These are phyloP conservation scores for Fusarium siculi DNA, from an alignment of 2,329 filamentous ascomycete species.

Conservation along the genomic window DNA sequence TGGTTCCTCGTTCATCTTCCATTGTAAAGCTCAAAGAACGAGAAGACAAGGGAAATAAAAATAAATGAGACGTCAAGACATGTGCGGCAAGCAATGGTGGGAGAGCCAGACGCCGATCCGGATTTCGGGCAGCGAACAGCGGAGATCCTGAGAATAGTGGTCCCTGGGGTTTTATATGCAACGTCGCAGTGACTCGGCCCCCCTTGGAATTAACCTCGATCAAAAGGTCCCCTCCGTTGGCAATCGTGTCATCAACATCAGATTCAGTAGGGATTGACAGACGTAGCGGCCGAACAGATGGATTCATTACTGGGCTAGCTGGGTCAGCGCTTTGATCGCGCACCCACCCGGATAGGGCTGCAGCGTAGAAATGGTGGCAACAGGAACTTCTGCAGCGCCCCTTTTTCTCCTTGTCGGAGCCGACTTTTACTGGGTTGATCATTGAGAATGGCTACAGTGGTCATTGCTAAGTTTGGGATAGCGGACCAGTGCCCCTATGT, in stretches of 20 bases:
- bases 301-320: not conserved
- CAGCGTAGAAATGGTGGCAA: not conserved
- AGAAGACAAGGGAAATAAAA: not conserved
- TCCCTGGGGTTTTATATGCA: constrained; percentile 22
- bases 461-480: not conserved
- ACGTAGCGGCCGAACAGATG: not conserved
- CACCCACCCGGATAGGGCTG: not conserved
- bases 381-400: not conserved
- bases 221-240: not conserved
- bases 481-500: not conserved
- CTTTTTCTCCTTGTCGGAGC: not conserved
- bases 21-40: not conserved
- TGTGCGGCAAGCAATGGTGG: not conserved
- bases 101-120: constrained; percentile 17
- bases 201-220: constrained; percentile 8
- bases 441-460: not conserved
- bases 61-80: not conserved
- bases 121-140: constrained; percentile 12
- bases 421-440: not conserved
- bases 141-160: constrained; percentile 9
- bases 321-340: constrained; percentile 9
- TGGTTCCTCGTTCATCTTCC: constrained; percentile 41
- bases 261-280: constrained; percentile 29
- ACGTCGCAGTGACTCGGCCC: not conserved
- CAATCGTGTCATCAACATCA: constrained; percentile 23